Evolutionary conservation across 1,284 basidiomycete species (phyloP).

Genomic region (Spongiforma sp.): DNA sequence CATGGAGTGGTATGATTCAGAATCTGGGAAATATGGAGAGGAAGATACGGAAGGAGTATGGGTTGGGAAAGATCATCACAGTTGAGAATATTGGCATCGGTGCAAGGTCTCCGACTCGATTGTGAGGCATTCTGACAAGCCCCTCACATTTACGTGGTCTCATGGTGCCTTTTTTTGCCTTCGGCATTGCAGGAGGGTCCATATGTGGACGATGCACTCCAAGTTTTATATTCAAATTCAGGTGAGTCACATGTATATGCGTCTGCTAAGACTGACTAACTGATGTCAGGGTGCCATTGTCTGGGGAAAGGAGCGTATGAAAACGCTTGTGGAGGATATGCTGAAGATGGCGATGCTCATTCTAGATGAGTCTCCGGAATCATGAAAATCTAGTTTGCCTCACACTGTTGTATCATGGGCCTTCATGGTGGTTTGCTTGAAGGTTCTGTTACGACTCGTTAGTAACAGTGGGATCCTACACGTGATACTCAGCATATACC

Average conservation of each 20-base stretch:
- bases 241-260: constrained; percentile 4
- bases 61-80: too few relatives aligned
- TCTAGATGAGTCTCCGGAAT: constrained; percentile 13
- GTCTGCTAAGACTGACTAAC: neutral
- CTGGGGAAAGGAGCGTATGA: constrained; percentile 32
- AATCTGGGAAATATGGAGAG: too few relatives aligned
- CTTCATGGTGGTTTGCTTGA: too few relatives aligned
- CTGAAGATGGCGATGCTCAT: constrained; percentile 20
- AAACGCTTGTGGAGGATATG: constrained; percentile 27
- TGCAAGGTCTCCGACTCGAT: neutral
- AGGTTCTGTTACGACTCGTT: too few relatives aligned
- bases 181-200: constrained; percentile 19
- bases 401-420: too few relatives aligned
- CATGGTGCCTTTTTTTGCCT: neutral
- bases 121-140: constrained; percentile 10
- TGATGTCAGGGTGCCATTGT: constrained; percentile 21
- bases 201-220: constrained; percentile 31
- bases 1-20: too few relatives aligned
- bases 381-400: too few relatives aligned
- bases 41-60: too few relatives aligned
- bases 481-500: too few relatives aligned
- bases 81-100: too few relatives aligned
- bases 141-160: neutral
- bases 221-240: too few relatives aligned
- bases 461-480: too few relatives aligned